Evolutionary conservation across 1,284 basidiomycete species (phyloP), one percentile per base, ranked within the genome.

Genomic region (Athelia sp.): DNA sequence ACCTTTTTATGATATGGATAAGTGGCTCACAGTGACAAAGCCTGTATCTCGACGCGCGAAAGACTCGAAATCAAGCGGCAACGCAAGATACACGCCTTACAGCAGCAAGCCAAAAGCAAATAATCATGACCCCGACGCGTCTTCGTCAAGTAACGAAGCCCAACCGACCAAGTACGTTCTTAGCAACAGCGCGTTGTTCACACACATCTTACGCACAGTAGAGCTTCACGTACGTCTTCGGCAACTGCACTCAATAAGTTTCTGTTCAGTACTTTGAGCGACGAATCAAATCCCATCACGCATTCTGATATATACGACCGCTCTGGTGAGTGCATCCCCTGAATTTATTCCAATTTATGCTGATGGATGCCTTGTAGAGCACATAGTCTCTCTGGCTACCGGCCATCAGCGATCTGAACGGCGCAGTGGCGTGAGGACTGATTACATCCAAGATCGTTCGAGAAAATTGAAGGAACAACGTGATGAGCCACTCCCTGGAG

Each of bases 351-450:
- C n/a, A 34, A 14, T 14, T 36, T 42, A 4, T 17, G n/a, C n/a
- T 35, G 18, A 18, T 23, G 4, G 23, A 52, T 52, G 36, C 47
- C 53, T 47, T 21, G 36, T 52, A 87, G 84, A 83, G 52, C 72
- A 74, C 51, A 72, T 84, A 23, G 68, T 76, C 24, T 82, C 84
- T 14, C 72, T 73, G 35, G 69, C 79, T 17, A 79, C 81, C 15
- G 86, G 87, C 4, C 87, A 88, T 60, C 85, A 89, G 65, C 75
- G 80, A 21, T 67, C 74, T 35, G 82, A 87, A 46, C 71, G 73
- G n/a, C 70, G 71, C 22, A 56, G 62, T 13, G 50, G 63, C 10
- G 63, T 65, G 52, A 64, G 66, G 36, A 56, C 60, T 17, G 45
- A 51, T 23, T 81, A 79, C 56, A 60, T 74, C 22, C 63, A 74